Conservation (phyloP, 768 basidiomycete species). For the Pleurotus tuoliensis region DNA sequence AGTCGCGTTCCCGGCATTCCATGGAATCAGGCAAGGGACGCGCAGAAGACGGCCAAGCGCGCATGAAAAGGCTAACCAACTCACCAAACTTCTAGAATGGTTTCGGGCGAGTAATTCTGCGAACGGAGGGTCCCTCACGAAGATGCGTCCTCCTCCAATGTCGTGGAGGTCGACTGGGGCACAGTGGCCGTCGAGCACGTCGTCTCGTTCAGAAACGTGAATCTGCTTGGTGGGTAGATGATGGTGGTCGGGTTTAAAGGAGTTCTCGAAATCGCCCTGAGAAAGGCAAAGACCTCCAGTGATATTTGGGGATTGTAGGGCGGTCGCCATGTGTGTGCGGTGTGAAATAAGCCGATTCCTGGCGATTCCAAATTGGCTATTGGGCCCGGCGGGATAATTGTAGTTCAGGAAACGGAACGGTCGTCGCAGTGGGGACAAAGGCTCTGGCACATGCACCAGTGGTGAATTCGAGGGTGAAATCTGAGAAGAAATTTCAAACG, state of each 20-base stretch:
- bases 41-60: not conserved
- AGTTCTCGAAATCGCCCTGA: not conserved
- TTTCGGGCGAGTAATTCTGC: not conserved
- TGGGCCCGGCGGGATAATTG: slow-evolving; percentile 1
- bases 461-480: slow-evolving; percentile 2
- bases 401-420: slow-evolving; percentile 4
- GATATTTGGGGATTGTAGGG: slow-evolving; percentile 8
- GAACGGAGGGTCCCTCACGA: slow-evolving; percentile 4
- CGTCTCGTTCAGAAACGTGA: not conserved
- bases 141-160: not conserved
- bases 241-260: slow-evolving; percentile 5
- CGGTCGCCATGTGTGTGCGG: slow-evolving; percentile 3
- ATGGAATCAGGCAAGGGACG: not conserved
- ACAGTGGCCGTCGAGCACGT: not conserved
- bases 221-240: not conserved
- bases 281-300: not conserved
- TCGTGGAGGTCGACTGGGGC: not conserved
- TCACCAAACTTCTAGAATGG: not conserved
- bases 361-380: slow-evolving; percentile 3
- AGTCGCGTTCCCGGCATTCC: not conserved
- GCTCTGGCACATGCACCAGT: slow-evolving; percentile 2
- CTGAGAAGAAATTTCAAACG: not conserved
- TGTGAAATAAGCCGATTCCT: slow-evolving; percentile 3
- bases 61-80: not conserved
- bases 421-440: slow-evolving; percentile 1